These are phyloP conservation scores for Talaromyces sp. DNA, from an alignment of 2,329 filamentous ascomycete genomes.

Conservation along the genomic window DNA sequence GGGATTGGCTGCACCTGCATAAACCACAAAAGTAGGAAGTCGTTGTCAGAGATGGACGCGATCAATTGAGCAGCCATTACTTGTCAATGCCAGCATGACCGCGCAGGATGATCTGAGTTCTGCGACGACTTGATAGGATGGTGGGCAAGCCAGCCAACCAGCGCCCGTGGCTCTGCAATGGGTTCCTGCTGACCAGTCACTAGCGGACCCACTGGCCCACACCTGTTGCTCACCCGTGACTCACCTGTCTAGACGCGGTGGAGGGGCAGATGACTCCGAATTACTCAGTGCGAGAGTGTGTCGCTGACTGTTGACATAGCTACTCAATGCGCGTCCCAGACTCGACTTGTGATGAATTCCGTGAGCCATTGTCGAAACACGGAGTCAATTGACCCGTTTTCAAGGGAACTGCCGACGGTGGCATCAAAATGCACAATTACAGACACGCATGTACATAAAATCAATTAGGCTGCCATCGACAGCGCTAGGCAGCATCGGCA, in stretches of 20 bases:
- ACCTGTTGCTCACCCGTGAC: constrained; percentile 6
- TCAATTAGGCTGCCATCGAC: neutral
- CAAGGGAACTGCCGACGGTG: neutral
- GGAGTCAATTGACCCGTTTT: neutral
- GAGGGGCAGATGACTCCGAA: constrained; percentile 4
- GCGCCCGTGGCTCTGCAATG: neutral
- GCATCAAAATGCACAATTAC: neutral
- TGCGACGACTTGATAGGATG: constrained; percentile 1
- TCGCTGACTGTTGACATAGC: too few species aligned
- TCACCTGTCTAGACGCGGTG: neutral
- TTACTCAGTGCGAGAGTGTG: neutral
- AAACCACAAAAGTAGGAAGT: neutral
- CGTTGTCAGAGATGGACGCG: neutral
- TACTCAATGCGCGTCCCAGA: neutral
- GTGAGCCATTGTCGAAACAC: neutral
- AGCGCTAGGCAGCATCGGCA: constrained; percentile 8
- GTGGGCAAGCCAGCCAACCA: neutral
- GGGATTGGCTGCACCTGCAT: constrained; percentile 8
- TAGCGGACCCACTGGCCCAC: constrained; percentile 1
- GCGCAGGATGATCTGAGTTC: constrained; percentile 13
- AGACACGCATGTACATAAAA: neutral
- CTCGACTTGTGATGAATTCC: neutral
- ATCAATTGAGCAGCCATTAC: constrained; percentile 5
- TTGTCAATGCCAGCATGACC: constrained; percentile 12
- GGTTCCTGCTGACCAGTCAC: constrained; percentile 16